These are phyloP conservation scores for Sporothrix euskadiensis DNA, from an alignment of 2,329 filamentous ascomycete genomes.

Conservation along the genomic window DNA sequence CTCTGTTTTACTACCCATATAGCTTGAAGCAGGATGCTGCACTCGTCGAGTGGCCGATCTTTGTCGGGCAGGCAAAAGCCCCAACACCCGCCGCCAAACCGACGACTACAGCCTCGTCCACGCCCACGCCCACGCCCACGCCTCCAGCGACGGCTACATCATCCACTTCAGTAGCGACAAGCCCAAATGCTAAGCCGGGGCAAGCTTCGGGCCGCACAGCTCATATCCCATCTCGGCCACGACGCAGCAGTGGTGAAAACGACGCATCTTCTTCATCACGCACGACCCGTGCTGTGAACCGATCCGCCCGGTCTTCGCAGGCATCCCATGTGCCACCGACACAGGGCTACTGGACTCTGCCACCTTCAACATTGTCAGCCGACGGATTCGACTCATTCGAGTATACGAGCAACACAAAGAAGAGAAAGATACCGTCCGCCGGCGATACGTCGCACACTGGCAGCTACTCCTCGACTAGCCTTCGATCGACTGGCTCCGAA, in stretches of 20 bases:
- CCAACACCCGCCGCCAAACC: background rate
- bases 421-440: constrained; percentile 92
- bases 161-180: background rate
- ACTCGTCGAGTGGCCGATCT: constrained; percentile 47
- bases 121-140: background rate
- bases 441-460: constrained; percentile 62
- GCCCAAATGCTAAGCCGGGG: background rate
- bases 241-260: constrained; percentile 60
- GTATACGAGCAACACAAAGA: constrained; percentile 99
- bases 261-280: constrained; percentile 39
- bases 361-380: constrained; percentile 67
- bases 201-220: background rate
- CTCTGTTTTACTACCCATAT: constrained; percentile 75
- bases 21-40: constrained; percentile 51
- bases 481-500: constrained; percentile 37
- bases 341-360: constrained; percentile 50
- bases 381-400: constrained; percentile 98
- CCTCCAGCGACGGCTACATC: background rate
- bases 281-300: constrained; percentile 25
- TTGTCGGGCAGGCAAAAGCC: background rate
- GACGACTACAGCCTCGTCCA: background rate
- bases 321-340: constrained; percentile 16
- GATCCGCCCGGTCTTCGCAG: constrained; percentile 21
- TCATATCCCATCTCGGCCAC: background rate
- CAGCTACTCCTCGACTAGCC: constrained; percentile 44